phyloP scores from a whole-genome alignment of 2,329 filamentous ascomycete species.

The Paraconiothyrium sp. region DNA sequence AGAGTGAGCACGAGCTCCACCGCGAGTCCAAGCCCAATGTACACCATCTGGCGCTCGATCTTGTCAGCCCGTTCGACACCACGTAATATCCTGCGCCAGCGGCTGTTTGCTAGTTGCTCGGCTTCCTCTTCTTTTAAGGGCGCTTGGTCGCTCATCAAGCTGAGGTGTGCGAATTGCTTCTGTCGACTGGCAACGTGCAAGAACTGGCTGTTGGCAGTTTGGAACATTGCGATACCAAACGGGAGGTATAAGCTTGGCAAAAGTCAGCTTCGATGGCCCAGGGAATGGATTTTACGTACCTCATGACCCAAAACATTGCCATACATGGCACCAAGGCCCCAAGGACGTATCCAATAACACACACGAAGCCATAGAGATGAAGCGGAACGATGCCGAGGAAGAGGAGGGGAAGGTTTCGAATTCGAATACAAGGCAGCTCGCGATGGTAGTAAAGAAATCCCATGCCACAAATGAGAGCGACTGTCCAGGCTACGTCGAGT shows the following conservation, averaged over 20 bases:
- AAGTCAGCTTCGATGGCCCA: background rate
- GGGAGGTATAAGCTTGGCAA: constrained; percentile 35
- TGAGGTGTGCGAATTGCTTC: constrained; percentile 41
- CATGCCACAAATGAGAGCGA: constrained; percentile 25
- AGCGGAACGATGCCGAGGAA: constrained; percentile 36
- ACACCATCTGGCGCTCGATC: constrained; percentile 38
- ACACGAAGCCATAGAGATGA: constrained; percentile 39
- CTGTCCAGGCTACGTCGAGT: constrained; percentile 25
- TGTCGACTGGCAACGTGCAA: constrained; percentile 44
- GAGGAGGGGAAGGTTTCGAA: constrained; percentile 41
- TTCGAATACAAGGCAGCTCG: constrained; percentile 41
- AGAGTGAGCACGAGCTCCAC: constrained; percentile 40
- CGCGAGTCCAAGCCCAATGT: constrained; percentile 39
- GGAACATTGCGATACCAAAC: constrained; percentile 44
- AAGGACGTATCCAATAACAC: constrained; percentile 36
- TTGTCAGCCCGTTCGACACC: constrained; percentile 38
- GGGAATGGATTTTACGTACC: background rate
- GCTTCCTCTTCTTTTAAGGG: constrained; percentile 36
- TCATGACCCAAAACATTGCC: constrained; percentile 46
- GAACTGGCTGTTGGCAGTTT: constrained; percentile 49
- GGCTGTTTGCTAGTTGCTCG: constrained; percentile 33
- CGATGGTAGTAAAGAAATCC: constrained; percentile 29
- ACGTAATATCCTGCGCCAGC: constrained; percentile 34
- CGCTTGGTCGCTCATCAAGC: constrained; percentile 33
- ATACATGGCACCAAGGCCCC: constrained; percentile 36